Percentiles rank a stretch among this genome's conserved stretches.
These are phyloP conservation scores for Aspergillus unguis DNA, from an alignment of 2,329 filamentous ascomycete genomes.

Conservation along the genomic window DNA sequence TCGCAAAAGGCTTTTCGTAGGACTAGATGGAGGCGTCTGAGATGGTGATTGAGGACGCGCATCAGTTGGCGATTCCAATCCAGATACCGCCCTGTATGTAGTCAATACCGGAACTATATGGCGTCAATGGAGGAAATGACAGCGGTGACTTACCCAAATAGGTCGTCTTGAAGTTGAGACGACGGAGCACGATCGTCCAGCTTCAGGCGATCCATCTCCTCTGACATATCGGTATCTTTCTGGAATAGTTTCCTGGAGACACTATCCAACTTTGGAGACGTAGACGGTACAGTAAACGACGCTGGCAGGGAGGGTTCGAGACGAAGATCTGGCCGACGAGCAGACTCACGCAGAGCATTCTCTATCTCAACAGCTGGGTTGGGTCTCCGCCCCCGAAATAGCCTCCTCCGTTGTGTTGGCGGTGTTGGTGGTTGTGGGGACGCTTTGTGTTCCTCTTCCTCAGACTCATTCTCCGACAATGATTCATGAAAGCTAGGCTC, in stretches of 20 bases:
- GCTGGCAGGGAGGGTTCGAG: conserved; percentile 22
- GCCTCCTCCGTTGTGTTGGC: conserved; percentile 27
- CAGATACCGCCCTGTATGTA: conserved; percentile 6
- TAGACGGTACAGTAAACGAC: conserved; percentile 14
- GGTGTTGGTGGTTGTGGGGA: conserved; percentile 16
- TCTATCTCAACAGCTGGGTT: conserved; percentile 16
- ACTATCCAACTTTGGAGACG: conserved; percentile 11
- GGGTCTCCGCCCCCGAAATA: conserved; percentile 36
- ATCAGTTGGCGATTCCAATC: conserved; percentile 9
- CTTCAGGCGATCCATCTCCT: conserved; percentile 21
- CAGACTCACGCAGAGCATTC: conserved; percentile 13
- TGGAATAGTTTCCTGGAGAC: conserved; percentile 21
- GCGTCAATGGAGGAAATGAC: neutral
- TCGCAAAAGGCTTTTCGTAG: conserved; percentile 40
- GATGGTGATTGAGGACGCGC: conserved; percentile 12
- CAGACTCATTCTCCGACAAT: conserved; percentile 27
- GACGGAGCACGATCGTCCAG: conserved; percentile 23
- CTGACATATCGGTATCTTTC: conserved; percentile 20
- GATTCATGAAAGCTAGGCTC: conserved; percentile 35
- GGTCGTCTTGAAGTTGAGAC: conserved; percentile 18
- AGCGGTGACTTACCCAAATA: conserved; percentile 18
- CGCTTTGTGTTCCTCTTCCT: conserved; percentile 21
- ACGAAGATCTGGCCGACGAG: conserved; percentile 14
- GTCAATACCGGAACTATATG: neutral
- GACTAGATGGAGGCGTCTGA: conserved; percentile 44